Evolutionary conservation across 176 grass and related monocot species (phyloP), one percentile per base, ranked within the genome.

Genomic region (Avena sativa): DNA sequence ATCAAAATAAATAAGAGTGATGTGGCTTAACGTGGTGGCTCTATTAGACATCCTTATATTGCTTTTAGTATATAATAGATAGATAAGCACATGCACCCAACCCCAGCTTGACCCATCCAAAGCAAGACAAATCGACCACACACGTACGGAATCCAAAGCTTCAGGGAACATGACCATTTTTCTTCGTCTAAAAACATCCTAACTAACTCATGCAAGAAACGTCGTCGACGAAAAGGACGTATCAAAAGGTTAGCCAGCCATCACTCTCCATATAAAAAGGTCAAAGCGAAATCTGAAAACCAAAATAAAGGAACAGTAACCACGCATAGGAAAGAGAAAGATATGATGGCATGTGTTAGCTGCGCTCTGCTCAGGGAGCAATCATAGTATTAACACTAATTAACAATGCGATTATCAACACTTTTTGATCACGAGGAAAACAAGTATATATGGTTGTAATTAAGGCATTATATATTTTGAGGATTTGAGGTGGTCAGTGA

Each of bases 241-340:
- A 19, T 5, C 16, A 78, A 64, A 64, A 83, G 84, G 84, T 90
- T n/a, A n/a, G n/a, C n/a, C 89, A 90, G 84, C 12, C 89, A 90
- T 90, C 89, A 56, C 84, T 65, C 47, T 90, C 84, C 58, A 58
- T 13, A 60, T 15, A 78, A 9, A 87, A 87, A 73, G 57, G 40
- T 23, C 43, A 74, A 84, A 87, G 25, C 46, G 50, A 79, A 76
- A 83, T 62, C 16, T 6, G 44, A 32, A 82, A 82, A 88, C 30
- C 21, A 89, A 81, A 81, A 56, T 12, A 56, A 38, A 50, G 6
- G 10, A 21, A 72, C 9, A 72, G 12, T 20, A 71, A 5, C 68
- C 5, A 58, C 32, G 4, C 21, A 16, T 26, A 7, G 23, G 61
- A 72, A 52, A 83, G 34, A 36, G 79, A 79, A 87, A 71, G n/a